Evolutionary conservation across 768 basidiomycete species (phyloP), one percentile per base, ranked within the genome.

Genomic region (Tephrocybe sp.): DNA sequence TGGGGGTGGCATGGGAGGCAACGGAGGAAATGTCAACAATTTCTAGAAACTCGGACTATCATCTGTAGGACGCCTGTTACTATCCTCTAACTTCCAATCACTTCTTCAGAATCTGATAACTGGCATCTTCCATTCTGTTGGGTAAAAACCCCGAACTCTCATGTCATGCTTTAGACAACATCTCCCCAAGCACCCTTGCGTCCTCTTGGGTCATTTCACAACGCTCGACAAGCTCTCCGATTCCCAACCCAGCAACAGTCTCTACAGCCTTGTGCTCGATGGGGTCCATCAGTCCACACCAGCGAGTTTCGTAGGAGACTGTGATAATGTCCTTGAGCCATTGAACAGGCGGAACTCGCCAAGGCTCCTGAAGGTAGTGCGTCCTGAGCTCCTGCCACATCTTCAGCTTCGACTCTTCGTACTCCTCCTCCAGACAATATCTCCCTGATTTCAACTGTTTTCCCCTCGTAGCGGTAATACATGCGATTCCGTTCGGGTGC

Each of bases 381-480:
- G 45, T 42, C 36, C 11, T 61, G 18, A 65, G 43, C 26, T 67
- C 48, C 37, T 56, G 37, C 48, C 25, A 47, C 24, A 69, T 25
- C 18, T 49, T 59, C 47, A 12, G 24, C 46, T 57, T 70, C 8
- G 73, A 76, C 45, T 68, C 59, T 10, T 59, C 50, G 48, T 74
- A 75, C 42, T 62, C 69, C 6, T 50, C 49, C 21, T 57, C 53
- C 23, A 65, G 60, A 25, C 45, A 58, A 25, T 62, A 41, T 15
- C 32, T 37, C 0, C 63, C 50, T 0, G 53, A 60, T 45, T 58
- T 55, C 20, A 41, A 25, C 4, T 4, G 28, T 53, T 49, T 53
- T 48, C 72, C 64, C 23, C 58, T 57, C 21, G 42, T 69, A 3
- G 72, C 68, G 2, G 72, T 75, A 54, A 77, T 53, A 48, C 76